These are phyloP conservation scores for Naganishia onofrii DNA, from an alignment of 768 basidiomycete species.

Conservation along the genomic window DNA sequence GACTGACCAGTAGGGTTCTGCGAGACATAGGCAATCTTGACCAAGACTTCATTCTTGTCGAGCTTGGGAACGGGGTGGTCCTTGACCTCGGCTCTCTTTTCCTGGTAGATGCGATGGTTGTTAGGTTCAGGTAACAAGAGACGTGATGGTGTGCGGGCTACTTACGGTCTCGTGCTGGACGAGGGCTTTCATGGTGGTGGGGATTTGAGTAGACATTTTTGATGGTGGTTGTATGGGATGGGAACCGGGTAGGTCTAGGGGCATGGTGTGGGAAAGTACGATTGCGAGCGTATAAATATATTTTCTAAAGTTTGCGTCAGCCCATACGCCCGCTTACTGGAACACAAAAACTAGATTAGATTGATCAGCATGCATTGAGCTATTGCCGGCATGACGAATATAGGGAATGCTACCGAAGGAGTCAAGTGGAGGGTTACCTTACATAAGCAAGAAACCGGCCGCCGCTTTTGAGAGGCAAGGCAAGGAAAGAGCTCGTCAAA, in stretches of 20 bases:
- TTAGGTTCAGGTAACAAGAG: not conserved
- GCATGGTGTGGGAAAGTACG: too few relatives aligned
- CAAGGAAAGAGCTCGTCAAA: too few relatives aligned
- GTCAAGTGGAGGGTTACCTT: too few relatives aligned
- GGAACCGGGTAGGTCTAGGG: not conserved
- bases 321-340: too few relatives aligned
- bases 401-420: too few relatives aligned
- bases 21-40: conserved; percentile 43
- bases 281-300: too few relatives aligned
- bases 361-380: too few relatives aligned
- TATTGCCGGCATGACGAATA: too few relatives aligned
- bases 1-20: conserved; percentile 38
- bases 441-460: too few relatives aligned
- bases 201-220: conserved; percentile 29
- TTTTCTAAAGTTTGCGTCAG: too few relatives aligned
- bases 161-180: conserved; percentile 37
- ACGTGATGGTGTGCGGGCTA: not conserved
- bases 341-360: too few relatives aligned
- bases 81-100: conserved; percentile 32
- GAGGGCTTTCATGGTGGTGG: conserved; percentile 41
- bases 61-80: conserved; percentile 34
- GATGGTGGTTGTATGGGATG: not conserved
- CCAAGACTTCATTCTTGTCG: conserved; percentile 38
- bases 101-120: conserved; percentile 19
- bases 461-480: too few relatives aligned